Percentiles rank a stretch among this genome's conserved stretches.
Evolutionary conservation across 2,329 filamentous ascomycete genomes (phyloP).

Genomic region (Curvularia verruculosa): DNA sequence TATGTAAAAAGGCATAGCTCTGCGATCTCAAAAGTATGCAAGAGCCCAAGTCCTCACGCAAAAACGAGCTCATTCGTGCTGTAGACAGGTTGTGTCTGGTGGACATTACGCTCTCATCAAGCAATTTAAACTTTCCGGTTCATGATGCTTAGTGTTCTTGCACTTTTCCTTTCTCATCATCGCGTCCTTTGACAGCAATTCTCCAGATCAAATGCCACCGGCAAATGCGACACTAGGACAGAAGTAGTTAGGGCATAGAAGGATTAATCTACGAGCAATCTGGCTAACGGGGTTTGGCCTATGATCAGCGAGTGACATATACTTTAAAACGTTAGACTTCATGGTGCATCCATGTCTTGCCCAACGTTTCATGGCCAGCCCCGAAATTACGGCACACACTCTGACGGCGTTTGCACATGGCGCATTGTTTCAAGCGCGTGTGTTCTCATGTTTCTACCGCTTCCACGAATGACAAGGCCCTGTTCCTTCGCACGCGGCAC

Average conservation of each 20-base stretch:
- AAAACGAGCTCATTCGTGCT: not conserved
- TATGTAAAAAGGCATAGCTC: not conserved
- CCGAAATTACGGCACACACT: conserved; percentile 5
- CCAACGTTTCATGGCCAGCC: conserved; percentile 5
- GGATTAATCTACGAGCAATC: conserved; percentile 24
- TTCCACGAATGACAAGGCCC: conserved; percentile 25
- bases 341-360: not conserved
- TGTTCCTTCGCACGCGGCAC: conserved; percentile 22
- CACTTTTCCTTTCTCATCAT: conserved; percentile 16
- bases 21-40: too few species aligned
- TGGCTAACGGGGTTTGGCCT: conserved; percentile 12
- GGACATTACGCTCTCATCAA: not conserved
- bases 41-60: not conserved
- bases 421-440: conserved; percentile 2
- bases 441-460: conserved; percentile 5
- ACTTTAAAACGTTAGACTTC: conserved; percentile 3
- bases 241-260: conserved; percentile 14
- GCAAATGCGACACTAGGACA: conserved; percentile 16
- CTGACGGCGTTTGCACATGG: not conserved
- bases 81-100: not conserved
- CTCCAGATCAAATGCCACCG: conserved; percentile 16
- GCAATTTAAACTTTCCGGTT: conserved; percentile 11
- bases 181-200: conserved; percentile 10
- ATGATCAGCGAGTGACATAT: conserved; percentile 1
- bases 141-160: conserved; percentile 8